phyloP scores from a whole-genome alignment of 139 green algal genomes.

The Chlorella sp. region DNA sequence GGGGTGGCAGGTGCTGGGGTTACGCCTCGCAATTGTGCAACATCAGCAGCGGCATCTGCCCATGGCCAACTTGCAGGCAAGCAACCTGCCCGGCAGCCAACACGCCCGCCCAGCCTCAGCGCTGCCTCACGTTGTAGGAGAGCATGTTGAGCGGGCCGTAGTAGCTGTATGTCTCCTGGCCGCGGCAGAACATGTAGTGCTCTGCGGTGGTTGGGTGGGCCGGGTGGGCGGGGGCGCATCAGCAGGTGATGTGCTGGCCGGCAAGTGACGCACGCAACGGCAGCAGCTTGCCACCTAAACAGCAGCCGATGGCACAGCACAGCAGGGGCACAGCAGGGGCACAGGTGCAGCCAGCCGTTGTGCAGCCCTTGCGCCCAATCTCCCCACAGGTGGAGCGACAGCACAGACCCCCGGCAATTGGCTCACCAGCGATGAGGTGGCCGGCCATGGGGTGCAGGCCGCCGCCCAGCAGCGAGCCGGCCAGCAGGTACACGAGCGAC shows the following conservation, averaged over 20 bases:
- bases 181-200: slow-evolving; percentile 75
- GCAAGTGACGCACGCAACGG: too few species aligned
- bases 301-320: too few species aligned
- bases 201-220: slow-evolving; percentile 32
- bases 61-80: too few species aligned
- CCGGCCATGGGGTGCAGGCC: slow-evolving; percentile 75
- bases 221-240: background rate
- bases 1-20: too few species aligned
- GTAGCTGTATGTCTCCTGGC: slow-evolving; percentile 85
- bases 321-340: background rate
- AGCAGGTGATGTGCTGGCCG: too few species aligned
- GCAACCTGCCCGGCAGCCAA: too few species aligned
- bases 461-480: slow-evolving; percentile 59
- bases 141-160: slow-evolving; percentile 78
- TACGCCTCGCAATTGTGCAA: too few species aligned
- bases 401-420: too few species aligned
- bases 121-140: slow-evolving; percentile 68
- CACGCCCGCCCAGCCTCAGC: too few species aligned
- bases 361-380: background rate
- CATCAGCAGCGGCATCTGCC: too few species aligned
- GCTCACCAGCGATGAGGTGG: slow-evolving; percentile 68
- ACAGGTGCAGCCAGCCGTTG: background rate
- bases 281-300: too few species aligned
- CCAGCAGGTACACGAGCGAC: slow-evolving; percentile 63
- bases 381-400: too few species aligned